Percentiles rank a stretch among this genome's conserved stretches.
These are phyloP conservation scores for Mercurialis annua DNA, from an alignment of 345 rosid genomes.

Conservation along the genomic window DNA sequence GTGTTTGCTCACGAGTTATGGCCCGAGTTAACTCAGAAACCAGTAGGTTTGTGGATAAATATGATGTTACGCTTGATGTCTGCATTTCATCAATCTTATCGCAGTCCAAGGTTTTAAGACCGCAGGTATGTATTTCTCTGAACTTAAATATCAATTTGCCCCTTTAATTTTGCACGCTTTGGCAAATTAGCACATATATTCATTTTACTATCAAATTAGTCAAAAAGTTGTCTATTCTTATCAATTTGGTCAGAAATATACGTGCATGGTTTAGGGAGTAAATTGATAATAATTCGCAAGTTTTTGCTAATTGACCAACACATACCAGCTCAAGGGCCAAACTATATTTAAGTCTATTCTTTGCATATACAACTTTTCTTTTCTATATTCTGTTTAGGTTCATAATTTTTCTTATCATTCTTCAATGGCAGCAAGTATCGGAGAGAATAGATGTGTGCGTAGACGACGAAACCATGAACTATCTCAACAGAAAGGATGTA, in stretches of 20 bases:
- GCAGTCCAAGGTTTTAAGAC: conserved; percentile 72
- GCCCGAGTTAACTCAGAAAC: conserved; percentile 72
- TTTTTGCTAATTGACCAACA: no score
- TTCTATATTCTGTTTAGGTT: background rate
- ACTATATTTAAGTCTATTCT: no score
- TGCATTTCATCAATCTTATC: conserved; percentile 79
- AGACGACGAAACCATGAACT: conserved; percentile 84
- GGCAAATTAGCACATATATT: no score
- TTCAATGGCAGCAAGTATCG: conserved; percentile 14
- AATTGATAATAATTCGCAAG: no score
- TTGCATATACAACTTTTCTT: background rate
- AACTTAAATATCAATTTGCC: background rate
- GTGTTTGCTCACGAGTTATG: conserved; percentile 71
- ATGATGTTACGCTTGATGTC: conserved; percentile 91
- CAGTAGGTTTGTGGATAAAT: conserved; percentile 82
- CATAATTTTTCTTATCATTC: background rate
- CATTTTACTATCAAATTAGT: no score
- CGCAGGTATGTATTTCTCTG: conserved; percentile 40
- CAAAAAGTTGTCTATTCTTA: no score
- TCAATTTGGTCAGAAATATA: no score
- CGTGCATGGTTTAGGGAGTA: no score
- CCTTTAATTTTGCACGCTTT: background rate
- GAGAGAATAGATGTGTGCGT: conserved; percentile 75
- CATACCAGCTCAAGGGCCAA: no score
- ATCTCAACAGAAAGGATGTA: conserved; percentile 80